These are phyloP conservation scores for Eucalyptus urophylla DNA, from an alignment of 345 rosid species.

Conservation along the genomic window DNA sequence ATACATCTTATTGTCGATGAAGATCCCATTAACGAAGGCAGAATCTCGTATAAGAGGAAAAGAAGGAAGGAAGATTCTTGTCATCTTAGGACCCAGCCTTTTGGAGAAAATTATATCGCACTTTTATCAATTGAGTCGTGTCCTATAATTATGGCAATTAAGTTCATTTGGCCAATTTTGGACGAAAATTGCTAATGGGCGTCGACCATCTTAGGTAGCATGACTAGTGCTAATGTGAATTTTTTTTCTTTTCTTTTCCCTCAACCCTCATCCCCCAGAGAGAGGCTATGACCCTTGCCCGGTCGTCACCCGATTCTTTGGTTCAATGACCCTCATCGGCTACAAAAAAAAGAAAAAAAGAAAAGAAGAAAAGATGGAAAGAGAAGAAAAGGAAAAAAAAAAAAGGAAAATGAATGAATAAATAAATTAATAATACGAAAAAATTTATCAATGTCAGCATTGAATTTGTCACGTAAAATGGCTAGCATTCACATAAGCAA, in stretches of 20 bases:
- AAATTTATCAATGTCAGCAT: too few relatives aligned
- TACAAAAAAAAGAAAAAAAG: not conserved
- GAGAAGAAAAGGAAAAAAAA: not conserved
- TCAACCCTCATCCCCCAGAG: too few relatives aligned
- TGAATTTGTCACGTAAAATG: fast-evolving
- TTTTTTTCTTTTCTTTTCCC: too few relatives aligned
- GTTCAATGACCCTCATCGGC: not conserved
- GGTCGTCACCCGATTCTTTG: too few relatives aligned
- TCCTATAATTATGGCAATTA: not conserved
- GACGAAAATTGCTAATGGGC: fast-evolving
- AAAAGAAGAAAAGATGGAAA: too few relatives aligned
- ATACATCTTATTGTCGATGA: not conserved
- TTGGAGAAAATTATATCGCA: not conserved
- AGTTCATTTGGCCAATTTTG: not conserved
- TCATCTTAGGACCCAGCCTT: not conserved
- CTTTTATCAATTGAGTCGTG: not conserved
- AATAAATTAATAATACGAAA: too few relatives aligned
- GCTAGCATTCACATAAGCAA: not conserved
- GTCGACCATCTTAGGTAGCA: not conserved
- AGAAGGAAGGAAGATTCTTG: not conserved
- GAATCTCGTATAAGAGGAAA: not conserved
- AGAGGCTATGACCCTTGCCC: not conserved
- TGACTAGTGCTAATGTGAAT: fast-evolving
- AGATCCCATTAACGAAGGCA: not conserved
- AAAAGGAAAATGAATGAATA: too few relatives aligned